phyloP scores from a whole-genome alignment of 2,329 filamentous ascomycete genomes.

The Nemania diffusa region DNA sequence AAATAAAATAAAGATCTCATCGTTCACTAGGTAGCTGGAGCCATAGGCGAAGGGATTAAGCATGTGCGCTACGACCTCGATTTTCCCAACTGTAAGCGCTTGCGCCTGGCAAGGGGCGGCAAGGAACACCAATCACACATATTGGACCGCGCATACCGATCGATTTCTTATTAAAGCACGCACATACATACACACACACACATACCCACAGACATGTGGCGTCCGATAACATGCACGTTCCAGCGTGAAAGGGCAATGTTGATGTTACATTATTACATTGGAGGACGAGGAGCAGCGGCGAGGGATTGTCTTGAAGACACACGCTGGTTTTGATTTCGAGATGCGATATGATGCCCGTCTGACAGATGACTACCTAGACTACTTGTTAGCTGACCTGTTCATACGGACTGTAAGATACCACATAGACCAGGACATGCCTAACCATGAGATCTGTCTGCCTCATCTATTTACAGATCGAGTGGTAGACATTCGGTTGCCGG shows the following conservation, averaged over 20 bases:
- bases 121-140: conserved; percentile 29
- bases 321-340: conserved; percentile 12
- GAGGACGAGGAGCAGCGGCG: no score
- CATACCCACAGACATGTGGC: neutral
- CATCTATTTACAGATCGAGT: no score
- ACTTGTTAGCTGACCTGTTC: no score
- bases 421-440: neutral
- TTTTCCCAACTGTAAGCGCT: conserved; percentile 29
- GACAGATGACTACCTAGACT: neutral
- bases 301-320: conserved; percentile 15
- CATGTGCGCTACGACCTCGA: conserved; percentile 24
- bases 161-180: conserved; percentile 18
- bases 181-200: neutral
- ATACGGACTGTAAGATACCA: no score
- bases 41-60: neutral
- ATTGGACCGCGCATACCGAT: neutral
- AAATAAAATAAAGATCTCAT: conserved; percentile 14
- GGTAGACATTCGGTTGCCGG: no score
- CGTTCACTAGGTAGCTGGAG: neutral
- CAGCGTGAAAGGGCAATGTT: conserved; percentile 35
- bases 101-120: conserved; percentile 29
- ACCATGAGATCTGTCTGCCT: no score
- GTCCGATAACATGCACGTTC: conserved; percentile 22
- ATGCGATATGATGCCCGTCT: neutral
- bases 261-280: conserved; percentile 23